These are phyloP conservation scores for Carex cristatella DNA, from an alignment of 176 grass and related monocot genomes.

Conservation along the genomic window DNA sequence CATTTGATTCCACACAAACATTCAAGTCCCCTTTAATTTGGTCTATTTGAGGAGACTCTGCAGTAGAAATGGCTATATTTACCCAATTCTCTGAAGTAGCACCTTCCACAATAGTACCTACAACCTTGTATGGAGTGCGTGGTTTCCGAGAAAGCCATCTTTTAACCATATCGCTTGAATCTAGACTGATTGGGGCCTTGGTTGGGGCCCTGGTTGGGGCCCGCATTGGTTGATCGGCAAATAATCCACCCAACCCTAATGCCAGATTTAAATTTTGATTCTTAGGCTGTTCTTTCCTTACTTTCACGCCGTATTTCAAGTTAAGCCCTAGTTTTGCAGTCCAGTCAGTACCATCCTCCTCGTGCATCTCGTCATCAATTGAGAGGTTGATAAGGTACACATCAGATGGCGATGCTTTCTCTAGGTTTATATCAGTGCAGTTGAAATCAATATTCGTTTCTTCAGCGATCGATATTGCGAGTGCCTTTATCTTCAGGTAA, in stretches of 20 bases:
- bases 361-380: conserved; percentile 83
- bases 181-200: conserved; percentile 9
- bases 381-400: conserved; percentile 76
- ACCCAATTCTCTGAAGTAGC: conserved; percentile 18
- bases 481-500: conserved; percentile 85
- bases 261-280: conserved; percentile 47
- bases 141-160: conserved; percentile 83
- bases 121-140: conserved; percentile 64
- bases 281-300: conserved; percentile 69
- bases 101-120: conserved; percentile 38
- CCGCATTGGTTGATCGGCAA: conserved; percentile 29
- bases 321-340: conserved; percentile 83
- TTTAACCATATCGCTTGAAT: conserved; percentile 51
- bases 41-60: conserved; percentile 26
- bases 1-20: conserved; percentile 26
- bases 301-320: conserved; percentile 74
- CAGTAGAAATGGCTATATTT: conserved; percentile 25
- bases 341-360: conserved; percentile 87
- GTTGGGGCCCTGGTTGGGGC: conserved; percentile 9
- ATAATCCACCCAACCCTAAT: conserved; percentile 50
- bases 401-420: conserved; percentile 67
- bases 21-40: conserved; percentile 12
- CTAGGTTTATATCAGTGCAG: conserved; percentile 63
- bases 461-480: conserved; percentile 95
- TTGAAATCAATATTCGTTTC: conserved; percentile 67